These are phyloP conservation scores for Talaromyces liani DNA, from an alignment of 495 filamentous ascomycete genomes.

Conservation along the genomic window DNA sequence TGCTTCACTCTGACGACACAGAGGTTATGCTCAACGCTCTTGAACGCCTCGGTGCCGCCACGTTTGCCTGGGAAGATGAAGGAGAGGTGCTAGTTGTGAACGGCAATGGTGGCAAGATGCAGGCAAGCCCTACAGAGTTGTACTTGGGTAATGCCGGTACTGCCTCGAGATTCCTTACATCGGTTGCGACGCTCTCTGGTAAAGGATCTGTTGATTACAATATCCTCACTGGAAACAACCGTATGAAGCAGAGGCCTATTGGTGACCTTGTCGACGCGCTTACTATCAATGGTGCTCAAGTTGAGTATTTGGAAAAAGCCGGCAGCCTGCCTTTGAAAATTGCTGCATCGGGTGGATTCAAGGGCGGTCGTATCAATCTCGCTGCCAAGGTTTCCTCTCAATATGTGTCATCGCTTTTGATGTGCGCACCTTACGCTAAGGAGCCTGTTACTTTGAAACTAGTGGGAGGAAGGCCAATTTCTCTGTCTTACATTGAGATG, in stretches of 20 bases:
- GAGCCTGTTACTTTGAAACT: conserved; percentile 83
- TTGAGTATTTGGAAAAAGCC: conserved; percentile 73
- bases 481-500: conserved; percentile 97
- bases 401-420: conserved; percentile 92
- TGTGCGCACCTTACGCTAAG: conserved; percentile 96
- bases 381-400: conserved; percentile 94
- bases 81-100: conserved; percentile 84
- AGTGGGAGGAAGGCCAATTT: conserved; percentile 92
- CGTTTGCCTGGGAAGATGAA: conserved; percentile 89
- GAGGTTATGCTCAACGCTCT: conserved; percentile 94
- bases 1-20: conserved; percentile 94
- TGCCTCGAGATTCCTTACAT: conserved; percentile 90
- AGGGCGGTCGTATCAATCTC: conserved; percentile 85
- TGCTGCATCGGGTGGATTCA: conserved; percentile 73
- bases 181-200: conserved; percentile 77
- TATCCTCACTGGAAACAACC: conserved; percentile 83
- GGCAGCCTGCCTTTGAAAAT: conserved; percentile 80
- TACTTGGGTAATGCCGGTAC: conserved; percentile 98
- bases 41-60: conserved; percentile 71
- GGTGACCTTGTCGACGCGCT: conserved; percentile 91
- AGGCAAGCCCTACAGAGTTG: conserved; percentile 65
- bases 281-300: conserved; percentile 68
- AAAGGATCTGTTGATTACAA: conserved; percentile 56
- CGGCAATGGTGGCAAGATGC: conserved; percentile 79
- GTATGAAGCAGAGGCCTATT: conserved; percentile 96